Conservation (phyloP, 2,329 filamentous ascomycete genomes). For the Neonectria ditissima region DNA sequence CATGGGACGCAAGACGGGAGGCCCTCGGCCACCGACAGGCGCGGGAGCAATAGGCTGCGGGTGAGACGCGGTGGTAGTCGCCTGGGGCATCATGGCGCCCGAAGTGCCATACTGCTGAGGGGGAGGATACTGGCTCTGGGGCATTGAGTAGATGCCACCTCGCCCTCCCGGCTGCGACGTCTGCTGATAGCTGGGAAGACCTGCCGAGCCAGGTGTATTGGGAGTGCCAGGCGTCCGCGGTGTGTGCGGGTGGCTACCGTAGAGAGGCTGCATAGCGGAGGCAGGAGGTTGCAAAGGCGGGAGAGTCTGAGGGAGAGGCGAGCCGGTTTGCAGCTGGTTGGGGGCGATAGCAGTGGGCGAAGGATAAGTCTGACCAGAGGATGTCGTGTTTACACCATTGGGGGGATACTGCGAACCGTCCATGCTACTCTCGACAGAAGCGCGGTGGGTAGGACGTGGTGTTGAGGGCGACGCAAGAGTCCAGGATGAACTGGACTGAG, state of each 20-base stretch:
- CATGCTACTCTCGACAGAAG: conserved; percentile 60
- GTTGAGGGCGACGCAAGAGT: conserved; percentile 42
- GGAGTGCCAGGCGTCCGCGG: conserved; percentile 73
- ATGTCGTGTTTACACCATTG: conserved; percentile 68
- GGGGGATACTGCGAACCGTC: conserved; percentile 66
- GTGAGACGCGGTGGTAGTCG: conserved; percentile 75
- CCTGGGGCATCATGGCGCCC: conserved; percentile 73
- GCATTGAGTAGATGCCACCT: conserved; percentile 66
- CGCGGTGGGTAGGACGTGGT: conserved; percentile 45
- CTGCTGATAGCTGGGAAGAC: conserved; percentile 66
- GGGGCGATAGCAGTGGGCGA: conserved; percentile 64
- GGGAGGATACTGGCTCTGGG: conserved; percentile 66
- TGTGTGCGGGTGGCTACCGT: conserved; percentile 71
- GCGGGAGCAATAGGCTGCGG: conserved; percentile 82
- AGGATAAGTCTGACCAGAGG: conserved; percentile 62
- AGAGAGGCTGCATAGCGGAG: conserved; percentile 58
- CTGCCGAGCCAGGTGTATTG: conserved; percentile 68
- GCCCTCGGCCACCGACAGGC: conserved; percentile 67
- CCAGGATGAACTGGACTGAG: conserved; percentile 35
- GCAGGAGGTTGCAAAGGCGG: conserved; percentile 65
- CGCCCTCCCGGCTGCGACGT: conserved; percentile 61
- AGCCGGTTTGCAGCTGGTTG: conserved; percentile 62
- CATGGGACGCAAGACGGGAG: conserved; percentile 76
- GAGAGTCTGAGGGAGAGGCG: conserved; percentile 64
- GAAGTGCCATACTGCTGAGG: conserved; percentile 68